Conservation (phyloP, 2,329 filamentous ascomycete species). For the Aurifilum marmelostoma region DNA sequence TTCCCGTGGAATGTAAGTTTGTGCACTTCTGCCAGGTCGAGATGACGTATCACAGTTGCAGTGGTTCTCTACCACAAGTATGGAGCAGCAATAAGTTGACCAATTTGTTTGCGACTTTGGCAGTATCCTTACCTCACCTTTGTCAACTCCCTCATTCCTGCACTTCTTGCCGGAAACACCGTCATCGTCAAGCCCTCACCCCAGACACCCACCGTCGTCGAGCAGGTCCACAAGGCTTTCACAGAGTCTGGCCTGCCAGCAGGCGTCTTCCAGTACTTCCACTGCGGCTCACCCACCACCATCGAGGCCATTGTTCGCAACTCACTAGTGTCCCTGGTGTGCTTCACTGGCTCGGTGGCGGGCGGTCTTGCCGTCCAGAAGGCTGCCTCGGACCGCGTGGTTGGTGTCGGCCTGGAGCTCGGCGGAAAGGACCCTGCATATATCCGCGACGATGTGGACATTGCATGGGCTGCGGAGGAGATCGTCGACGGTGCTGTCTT, state of each 20-base stretch:
- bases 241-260: conserved; percentile 77
- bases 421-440: conserved; percentile 96
- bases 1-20: conserved; percentile 92
- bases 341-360: conserved; percentile 92
- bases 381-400: conserved; percentile 80
- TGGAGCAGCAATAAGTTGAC: conserved; percentile 12
- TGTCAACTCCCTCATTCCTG: conserved; percentile 89
- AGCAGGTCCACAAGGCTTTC: conserved; percentile 80
- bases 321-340: conserved; percentile 77
- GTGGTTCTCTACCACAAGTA: background rate
- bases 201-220: conserved; percentile 89
- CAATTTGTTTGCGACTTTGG: background rate
- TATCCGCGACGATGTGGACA: conserved; percentile 80
- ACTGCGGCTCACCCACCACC: conserved; percentile 76
- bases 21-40: background rate
- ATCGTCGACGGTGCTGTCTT: conserved; percentile 96
- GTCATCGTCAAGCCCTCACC: conserved; percentile 95
- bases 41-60: background rate
- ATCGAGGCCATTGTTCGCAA: conserved; percentile 80
- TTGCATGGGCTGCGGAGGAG: conserved; percentile 89
- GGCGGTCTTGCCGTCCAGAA: conserved; percentile 85
- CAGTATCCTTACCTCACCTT: conserved; percentile 95
- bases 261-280: conserved; percentile 89
- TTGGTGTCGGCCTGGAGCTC: conserved; percentile 86
- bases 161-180: conserved; percentile 86